phyloP scores from a whole-genome alignment of 2,329 filamentous ascomycete species.

The Colletotrichum sp. region DNA sequence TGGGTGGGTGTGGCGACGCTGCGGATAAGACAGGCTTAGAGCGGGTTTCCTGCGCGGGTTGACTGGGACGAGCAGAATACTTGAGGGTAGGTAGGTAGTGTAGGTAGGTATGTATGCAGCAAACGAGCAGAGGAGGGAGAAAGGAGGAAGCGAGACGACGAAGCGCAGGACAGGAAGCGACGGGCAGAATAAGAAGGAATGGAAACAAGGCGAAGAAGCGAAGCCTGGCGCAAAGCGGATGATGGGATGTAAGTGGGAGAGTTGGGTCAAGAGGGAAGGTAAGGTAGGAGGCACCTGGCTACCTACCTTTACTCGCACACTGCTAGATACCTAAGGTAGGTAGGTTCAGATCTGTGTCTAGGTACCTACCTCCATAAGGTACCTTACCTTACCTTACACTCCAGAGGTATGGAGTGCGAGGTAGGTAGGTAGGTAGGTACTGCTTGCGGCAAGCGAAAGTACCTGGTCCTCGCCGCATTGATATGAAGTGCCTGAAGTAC shows the following conservation, averaged over 20 bases:
- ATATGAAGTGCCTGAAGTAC: background rate
- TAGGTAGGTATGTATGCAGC: background rate
- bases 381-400: background rate
- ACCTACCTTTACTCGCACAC: background rate
- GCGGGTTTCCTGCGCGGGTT: background rate
- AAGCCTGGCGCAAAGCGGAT: slow-evolving; percentile 20
- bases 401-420: background rate
- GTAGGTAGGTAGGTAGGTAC: background rate
- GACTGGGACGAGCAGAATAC: background rate
- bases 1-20: background rate
- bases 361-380: background rate
- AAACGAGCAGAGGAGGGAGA: background rate
- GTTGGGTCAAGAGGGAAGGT: background rate
- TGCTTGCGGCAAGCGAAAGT: background rate
- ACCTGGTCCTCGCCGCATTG: background rate
- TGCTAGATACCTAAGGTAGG: background rate
- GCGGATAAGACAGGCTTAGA: background rate
- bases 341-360: background rate
- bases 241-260: slow-evolving; percentile 1
- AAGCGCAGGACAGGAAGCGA: background rate
- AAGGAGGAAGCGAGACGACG: background rate
- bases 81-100: background rate
- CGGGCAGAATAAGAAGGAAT: slow-evolving; percentile 3
- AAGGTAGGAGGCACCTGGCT: background rate
- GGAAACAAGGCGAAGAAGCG: background rate